Base-by-base conservation (phyloP, 1,284 basidiomycete genomes). In the Ustilago vetiveriae region DNA sequence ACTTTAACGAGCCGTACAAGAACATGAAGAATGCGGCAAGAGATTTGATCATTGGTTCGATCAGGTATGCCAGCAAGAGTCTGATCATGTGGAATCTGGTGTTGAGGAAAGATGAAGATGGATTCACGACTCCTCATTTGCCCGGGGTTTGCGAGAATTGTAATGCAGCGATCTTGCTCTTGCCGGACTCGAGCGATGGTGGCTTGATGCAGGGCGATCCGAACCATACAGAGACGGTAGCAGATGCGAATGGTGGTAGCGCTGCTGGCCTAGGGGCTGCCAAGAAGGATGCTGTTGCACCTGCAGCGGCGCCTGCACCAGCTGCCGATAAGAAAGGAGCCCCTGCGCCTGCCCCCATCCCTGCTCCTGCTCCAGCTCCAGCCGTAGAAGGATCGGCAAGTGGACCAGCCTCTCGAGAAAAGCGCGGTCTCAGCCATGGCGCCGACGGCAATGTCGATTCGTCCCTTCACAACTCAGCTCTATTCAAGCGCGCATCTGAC, bases 31-130 rank as follows among this genome's bases (percentile, higher is more conserved):
- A 66, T 47, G 44, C 67, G 23, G 59, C 65, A 9, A 24, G 39
- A 4, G 39, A 60, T n/a, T 27, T 75, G 36, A 3, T 74, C 14
- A 63, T 67, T 27, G 70, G 63, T 19, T 67, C 69, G 10, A 72
- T 75, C 22, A n/a, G 70, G 24, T 73, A 70, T 36, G 39, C 22
- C 3, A 46, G 56, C 19, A 26, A 36, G 3, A 57, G 53, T 33
- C 4, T 73, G 5, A 45, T 76, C 16, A 22, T 75, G 39, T 76
- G 74, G 73, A 75, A 75, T 23, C 16, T 68, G 29, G 66, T 63
- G n/a, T 45, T 76, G 26, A 26, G 47, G n/a, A 59, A 65, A 37
- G 63, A 68, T 33, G 62, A 69, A 26, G 71, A 76, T 47, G 72
- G 74, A 0, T 73, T 72, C 27, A 76, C 74, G 1, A 59, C 36